Evolutionary conservation across 2,329 filamentous ascomycete genomes (phyloP), one percentile per base, ranked within the genome.

Genomic region (Cryphonectria parasitica): DNA sequence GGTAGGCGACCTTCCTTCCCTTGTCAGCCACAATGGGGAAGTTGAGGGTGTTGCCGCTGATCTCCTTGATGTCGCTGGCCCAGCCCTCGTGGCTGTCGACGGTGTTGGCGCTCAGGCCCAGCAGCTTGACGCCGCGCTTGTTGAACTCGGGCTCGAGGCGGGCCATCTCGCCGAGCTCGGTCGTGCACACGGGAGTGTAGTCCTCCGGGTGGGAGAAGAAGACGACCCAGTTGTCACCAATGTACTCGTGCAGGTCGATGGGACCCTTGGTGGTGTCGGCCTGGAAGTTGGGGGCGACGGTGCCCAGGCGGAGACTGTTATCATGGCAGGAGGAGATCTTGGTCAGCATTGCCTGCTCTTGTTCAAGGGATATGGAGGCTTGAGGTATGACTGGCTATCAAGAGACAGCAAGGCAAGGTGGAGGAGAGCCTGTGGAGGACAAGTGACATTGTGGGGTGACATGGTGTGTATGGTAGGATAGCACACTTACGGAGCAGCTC

Each of bases 131-230:
- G 74, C 90, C 90, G 74, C 94, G 90, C 86, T 92, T 93, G 78
- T 90, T 88, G 83, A 98, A 97, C 82, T 97, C 94, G 77, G 90
- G 89, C 85, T 94, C 90, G 74, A 97, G 87, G 84, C 95, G 96
- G 76, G 94, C 92, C 78, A 98, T 97, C 72, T 94, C 94, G 74
- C 94, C 95, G 73, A 98, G 91, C 85, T 98, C 95, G 68, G 94
- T 98, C 74, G 95, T 98, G 88, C 95, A 98, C 72, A 97, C 95
- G 68, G 95, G 95, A 1, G 95, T 97, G 87, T 93, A 97, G 83
- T 97, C 95, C 81, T 91, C 91, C 3, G 93, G 93, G 84, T 95
- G 93, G 43, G 91, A 94, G 86, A 96, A 95, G 76, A 96, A 86
- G 74, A 96, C 88, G 71, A 91, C 89, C 93, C 93, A 95, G 78